Conservation (phyloP, 108 stramenopile species). For the Discostella pseudostelligera region DNA sequence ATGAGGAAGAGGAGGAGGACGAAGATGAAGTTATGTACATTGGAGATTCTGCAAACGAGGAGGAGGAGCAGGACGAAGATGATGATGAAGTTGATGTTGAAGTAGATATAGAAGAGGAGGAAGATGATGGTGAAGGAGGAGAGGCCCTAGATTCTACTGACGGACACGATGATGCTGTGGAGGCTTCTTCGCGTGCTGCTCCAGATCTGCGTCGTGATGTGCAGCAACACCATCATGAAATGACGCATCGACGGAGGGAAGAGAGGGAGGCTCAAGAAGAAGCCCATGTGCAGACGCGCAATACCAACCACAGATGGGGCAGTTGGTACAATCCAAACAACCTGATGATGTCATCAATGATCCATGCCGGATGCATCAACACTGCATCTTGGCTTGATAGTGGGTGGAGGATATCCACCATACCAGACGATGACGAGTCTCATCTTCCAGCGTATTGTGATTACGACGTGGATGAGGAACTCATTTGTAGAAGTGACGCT, state of each 20-base stretch:
- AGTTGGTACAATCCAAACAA: background rate
- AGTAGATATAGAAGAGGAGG: conserved; percentile 20
- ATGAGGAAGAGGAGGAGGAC: conserved; percentile 47
- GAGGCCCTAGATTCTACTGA: conserved; percentile 6
- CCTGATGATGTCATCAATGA: conserved; percentile 55
- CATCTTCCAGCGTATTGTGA: conserved; percentile 25
- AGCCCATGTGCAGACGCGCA: conserved; percentile 2
- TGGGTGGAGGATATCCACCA: conserved; percentile 68
- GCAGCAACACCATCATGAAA: no score
- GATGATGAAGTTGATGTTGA: conserved; percentile 33
- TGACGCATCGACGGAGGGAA: conserved; percentile 1
- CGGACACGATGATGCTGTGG: no score
- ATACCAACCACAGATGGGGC: background rate
- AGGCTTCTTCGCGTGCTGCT: background rate
- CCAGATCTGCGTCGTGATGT: conserved; percentile 1
- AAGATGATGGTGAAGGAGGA: conserved; percentile 12
- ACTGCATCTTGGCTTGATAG: conserved; percentile 80
- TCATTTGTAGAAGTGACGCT: background rate
- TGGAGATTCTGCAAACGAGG: conserved; percentile 13
- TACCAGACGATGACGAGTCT: conserved; percentile 25
- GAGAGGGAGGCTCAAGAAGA: conserved; percentile 14
- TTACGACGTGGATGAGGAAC: background rate
- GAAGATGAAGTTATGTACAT: conserved; percentile 9
- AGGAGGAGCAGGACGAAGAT: conserved; percentile 5
- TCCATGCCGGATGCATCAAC: conserved; percentile 83